phyloP scores from a whole-genome alignment of 2,329 filamentous ascomycete genomes.

The Paraconiothyrium brasiliense region DNA sequence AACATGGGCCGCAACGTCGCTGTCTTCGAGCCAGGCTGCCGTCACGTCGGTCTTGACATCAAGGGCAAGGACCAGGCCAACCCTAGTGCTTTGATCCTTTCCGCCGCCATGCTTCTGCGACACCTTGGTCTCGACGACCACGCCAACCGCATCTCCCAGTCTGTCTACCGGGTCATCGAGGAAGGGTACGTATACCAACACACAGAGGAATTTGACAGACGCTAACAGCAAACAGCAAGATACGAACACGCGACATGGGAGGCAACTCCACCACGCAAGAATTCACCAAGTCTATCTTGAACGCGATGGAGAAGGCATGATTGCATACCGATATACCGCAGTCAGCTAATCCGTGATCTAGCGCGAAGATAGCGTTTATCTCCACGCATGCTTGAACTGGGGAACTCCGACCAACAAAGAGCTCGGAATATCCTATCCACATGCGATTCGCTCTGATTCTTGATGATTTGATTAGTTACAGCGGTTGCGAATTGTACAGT shows the following conservation, averaged over 20 bases:
- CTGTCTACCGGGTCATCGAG: constrained; percentile 81
- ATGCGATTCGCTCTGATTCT: constrained; percentile 21
- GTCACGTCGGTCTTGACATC: constrained; percentile 99
- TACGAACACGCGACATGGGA: constrained; percentile 95
- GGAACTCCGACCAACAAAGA: not conserved
- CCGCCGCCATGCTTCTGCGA: constrained; percentile 94
- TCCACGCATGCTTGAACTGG: constrained; percentile 21
- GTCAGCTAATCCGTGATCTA: constrained; percentile 29
- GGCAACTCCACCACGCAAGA: constrained; percentile 88
- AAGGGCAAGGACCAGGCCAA: constrained; percentile 99
- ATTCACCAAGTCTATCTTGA: constrained; percentile 92
- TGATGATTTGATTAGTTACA: constrained; percentile 36
- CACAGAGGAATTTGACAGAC: not conserved
- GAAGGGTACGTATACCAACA: constrained; percentile 74
- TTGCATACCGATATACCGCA: constrained; percentile 18
- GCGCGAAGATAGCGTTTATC: constrained; percentile 22
- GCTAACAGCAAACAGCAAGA: constrained; percentile 68
- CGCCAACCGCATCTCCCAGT: constrained; percentile 96
- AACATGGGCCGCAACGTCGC: constrained; percentile 99
- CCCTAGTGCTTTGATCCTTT: constrained; percentile 94
- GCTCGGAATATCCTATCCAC: not conserved
- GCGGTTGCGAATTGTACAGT: constrained; percentile 39
- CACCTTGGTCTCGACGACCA: constrained; percentile 98
- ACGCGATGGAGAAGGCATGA: constrained; percentile 82
- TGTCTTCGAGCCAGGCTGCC: constrained; percentile 98